Percentiles rank a stretch among this genome's conserved stretches.
Conservation (phyloP, 441 rosid species). For the Pelargonium citronellum region DNA sequence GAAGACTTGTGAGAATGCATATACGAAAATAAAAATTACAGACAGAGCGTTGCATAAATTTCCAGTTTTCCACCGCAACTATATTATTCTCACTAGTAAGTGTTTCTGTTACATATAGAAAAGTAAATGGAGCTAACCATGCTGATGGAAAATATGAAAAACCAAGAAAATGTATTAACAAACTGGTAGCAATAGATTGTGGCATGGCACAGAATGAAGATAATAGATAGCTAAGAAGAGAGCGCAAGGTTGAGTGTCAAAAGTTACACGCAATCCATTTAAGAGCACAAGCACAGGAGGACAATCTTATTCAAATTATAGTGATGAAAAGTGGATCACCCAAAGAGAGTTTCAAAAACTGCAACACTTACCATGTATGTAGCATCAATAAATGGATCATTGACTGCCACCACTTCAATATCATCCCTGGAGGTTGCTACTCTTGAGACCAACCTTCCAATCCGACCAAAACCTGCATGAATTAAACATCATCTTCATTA, state of each 20-base stretch:
- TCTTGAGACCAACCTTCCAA: conserved; percentile 88
- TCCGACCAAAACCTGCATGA: conserved; percentile 88
- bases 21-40: no score
- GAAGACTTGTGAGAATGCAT: no score
- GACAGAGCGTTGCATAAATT: no score
- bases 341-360: background rate
- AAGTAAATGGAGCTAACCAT: background rate
- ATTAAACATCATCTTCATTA: background rate
- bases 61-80: no score
- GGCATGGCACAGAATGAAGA: background rate
- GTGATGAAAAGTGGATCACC: background rate
- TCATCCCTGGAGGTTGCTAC: conserved; percentile 87
- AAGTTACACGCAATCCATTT: background rate
- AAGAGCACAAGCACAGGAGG: background rate
- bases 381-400: conserved; percentile 91
- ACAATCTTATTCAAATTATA: background rate
- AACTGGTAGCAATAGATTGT: background rate
- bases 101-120: background rate
- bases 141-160: background rate
- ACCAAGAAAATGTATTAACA: background rate
- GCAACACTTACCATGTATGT: conserved; percentile 73
- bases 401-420: conserved; percentile 79
- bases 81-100: no score
- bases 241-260: background rate
- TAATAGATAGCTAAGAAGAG: background rate